Base-by-base conservation (phyloP, 2,329 filamentous ascomycete genomes). In the Ceratocystis papillata region DNA sequence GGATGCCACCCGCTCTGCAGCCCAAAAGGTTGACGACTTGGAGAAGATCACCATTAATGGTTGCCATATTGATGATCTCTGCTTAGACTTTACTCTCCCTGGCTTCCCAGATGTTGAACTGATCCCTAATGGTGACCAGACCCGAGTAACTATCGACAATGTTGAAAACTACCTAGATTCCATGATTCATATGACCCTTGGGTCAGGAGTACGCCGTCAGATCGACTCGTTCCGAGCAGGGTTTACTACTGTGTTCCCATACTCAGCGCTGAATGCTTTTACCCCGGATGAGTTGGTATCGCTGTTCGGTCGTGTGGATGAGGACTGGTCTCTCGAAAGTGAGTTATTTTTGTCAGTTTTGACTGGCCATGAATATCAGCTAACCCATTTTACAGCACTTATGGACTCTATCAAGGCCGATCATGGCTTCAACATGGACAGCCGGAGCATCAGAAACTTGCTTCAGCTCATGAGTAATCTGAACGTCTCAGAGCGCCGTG, bases 361-460 rank as follows among this genome's bases (percentile, higher is more conserved):
- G 15, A 28, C 20, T 3, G 41, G 41, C 10, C 22, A 1, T 37
- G 25, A n/a, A 59, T 1, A 25, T 67, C 48, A 69, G 50, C 71
- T 73, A 69, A 72, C 70, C 53, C 72, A 17, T 25, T 33, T 68
- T 60, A 55, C 68, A 94, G 90, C 94, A 68, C 84, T 99, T 50
- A 95, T 95, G 84, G 94, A 99, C 73, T 96, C 93, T 0, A 93
- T 99, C 78, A 99, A 99, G 78, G 94, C 94, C 33, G 94, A 99
- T 72, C 94, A 99, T 74, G 94, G 94, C 7, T 99, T 90, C 79
- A 99, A 97, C 72, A 94, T 99, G 84, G 94, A 99, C 74, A 97
- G 93, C 80, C 89, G 87, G 78, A 96, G 89, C 72, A 91, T 99
- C 61, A 90, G 87, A 72, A 97, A 99, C 72, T 75, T 99, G 70